phyloP scores from a whole-genome alignment of 257 asterid species.

The Jaltomata sinuosa region DNA sequence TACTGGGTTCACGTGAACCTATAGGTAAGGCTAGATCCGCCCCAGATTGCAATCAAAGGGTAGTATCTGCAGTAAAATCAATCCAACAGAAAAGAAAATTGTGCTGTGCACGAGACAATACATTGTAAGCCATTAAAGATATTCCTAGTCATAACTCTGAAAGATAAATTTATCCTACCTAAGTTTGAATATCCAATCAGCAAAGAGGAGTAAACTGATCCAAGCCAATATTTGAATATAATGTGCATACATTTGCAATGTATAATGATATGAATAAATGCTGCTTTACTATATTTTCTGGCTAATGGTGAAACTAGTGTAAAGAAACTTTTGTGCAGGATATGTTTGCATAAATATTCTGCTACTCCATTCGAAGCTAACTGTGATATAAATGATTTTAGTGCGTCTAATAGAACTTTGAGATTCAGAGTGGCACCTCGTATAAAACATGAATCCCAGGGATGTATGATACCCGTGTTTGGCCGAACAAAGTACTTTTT shows the following conservation, averaged over 20 bases:
- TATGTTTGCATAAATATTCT: background rate
- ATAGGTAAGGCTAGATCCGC: background rate
- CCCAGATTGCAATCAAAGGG: background rate
- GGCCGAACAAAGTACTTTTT: conserved; percentile 86
- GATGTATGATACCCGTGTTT: conserved; percentile 60
- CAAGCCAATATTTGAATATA: background rate
- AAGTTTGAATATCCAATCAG: background rate
- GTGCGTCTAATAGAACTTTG: background rate
- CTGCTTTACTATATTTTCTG: background rate
- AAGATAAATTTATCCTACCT: background rate
- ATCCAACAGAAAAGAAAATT: background rate
- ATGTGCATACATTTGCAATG: background rate
- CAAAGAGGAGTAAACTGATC: background rate
- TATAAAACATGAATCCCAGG: conserved; percentile 62
- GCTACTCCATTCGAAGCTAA: background rate
- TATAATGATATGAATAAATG: background rate
- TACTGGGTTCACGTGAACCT: background rate
- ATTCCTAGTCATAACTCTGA: background rate
- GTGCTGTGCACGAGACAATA: background rate
- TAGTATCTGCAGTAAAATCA: background rate
- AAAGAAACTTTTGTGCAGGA: background rate
- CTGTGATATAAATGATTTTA: background rate
- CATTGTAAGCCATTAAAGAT: background rate
- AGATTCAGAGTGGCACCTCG: conserved; percentile 45
- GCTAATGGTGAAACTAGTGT: background rate